Conservation (phyloP, 148 eudicot species). For the Heliamphora exappendiculata region DNA sequence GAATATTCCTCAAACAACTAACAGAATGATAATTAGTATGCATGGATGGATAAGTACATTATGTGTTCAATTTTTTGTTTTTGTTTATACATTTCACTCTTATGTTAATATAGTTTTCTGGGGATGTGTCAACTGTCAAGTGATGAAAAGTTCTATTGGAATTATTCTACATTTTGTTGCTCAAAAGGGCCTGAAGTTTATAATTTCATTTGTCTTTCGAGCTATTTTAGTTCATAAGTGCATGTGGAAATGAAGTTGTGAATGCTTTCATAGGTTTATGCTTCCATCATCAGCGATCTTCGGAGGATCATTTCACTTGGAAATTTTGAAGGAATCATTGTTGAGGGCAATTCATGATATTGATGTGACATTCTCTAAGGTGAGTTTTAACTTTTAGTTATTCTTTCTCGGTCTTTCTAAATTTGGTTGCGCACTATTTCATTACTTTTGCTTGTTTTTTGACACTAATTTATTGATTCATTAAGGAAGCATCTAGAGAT, state of each 20-base stretch:
- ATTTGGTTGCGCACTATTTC: not conserved
- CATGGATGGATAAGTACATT: not conserved
- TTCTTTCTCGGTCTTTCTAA: not conserved
- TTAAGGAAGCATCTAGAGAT: conserved; percentile 80
- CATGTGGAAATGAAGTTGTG: conserved; percentile 8
- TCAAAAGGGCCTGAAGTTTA: not conserved
- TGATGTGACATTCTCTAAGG: conserved; percentile 73
- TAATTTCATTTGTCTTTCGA: not conserved
- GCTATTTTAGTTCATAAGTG: not conserved
- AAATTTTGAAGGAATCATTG: conserved; percentile 84
- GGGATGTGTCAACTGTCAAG: conserved; percentile 1
- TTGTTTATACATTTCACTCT: not conserved
- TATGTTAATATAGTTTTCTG: not conserved
- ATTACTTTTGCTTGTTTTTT: conserved; percentile 17
- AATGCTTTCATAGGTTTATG: conserved; percentile 42
- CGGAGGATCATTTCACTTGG: conserved; percentile 66
- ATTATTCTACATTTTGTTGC: not conserved
- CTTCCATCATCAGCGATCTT: conserved; percentile 33
- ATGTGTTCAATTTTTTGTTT: not conserved
- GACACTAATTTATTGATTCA: conserved; percentile 22
- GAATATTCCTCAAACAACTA: not conserved
- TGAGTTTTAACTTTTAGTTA: conserved; percentile 14
- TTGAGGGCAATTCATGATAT: conserved; percentile 76
- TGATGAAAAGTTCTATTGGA: not conserved
- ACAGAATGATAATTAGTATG: not conserved